A percentile compares a stretch with the other conserved stretches of the same genome.
These are phyloP conservation scores for Lactarius quietus DNA, from an alignment of 768 basidiomycete genomes.

Conservation along the genomic window DNA sequence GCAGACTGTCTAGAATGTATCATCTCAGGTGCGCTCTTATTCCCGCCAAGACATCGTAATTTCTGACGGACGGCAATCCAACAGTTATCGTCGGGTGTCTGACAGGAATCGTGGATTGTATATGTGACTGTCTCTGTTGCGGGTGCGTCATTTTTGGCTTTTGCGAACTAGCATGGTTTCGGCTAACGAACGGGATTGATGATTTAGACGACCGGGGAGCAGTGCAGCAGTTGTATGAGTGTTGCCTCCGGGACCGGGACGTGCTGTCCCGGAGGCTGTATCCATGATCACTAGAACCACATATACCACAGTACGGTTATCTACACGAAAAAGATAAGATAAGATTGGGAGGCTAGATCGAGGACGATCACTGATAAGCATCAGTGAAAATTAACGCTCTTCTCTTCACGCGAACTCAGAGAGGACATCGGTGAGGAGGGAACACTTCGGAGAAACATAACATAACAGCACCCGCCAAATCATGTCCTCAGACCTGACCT, in stretches of 20 bases:
- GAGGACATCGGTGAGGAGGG: conserved; percentile 21
- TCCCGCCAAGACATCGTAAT: background rate
- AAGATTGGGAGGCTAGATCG: background rate
- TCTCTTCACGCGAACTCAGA: conserved; percentile 22
- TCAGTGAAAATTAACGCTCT: background rate
- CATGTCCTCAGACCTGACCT: conserved; percentile 1
- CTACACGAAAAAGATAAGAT: background rate
- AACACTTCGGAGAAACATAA: conserved; percentile 1
- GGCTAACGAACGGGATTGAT: background rate
- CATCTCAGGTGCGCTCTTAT: conserved; percentile 36
- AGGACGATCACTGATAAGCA: background rate
- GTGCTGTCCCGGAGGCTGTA: conserved; percentile 3
- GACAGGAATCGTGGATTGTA: conserved; percentile 41
- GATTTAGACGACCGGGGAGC: conserved; percentile 5
- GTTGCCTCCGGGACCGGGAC: conserved; percentile 14
- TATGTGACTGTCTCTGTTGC: conserved; percentile 45
- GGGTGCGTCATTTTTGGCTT: conserved; percentile 30
- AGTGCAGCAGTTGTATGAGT: background rate
- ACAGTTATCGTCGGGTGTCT: conserved; percentile 43
- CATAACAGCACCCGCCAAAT: conserved; percentile 1
- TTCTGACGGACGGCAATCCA: background rate
- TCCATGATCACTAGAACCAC: background rate
- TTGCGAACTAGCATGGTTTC: background rate
- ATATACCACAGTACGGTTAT: background rate
- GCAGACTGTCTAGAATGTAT: conserved; percentile 47